Percentiles rank a stretch among this genome's conserved stretches.
Conservation (phyloP, 2,329 filamentous ascomycete genomes). For the Dothidotthia symphoricarpi region DNA sequence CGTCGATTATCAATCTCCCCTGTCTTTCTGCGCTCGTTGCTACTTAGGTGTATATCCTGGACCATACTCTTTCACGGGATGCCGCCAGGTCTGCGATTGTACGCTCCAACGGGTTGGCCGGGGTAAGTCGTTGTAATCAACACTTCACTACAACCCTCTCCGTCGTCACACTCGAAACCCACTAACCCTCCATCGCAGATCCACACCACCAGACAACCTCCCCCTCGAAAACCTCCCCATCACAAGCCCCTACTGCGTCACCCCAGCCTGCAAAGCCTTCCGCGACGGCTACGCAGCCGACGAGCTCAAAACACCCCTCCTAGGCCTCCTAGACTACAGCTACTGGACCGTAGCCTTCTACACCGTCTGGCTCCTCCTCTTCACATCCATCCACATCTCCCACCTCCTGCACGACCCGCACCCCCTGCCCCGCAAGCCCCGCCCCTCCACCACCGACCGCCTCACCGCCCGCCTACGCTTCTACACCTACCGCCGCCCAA, state of each 20-base stretch:
- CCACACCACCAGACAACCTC: slow-evolving; percentile 3
- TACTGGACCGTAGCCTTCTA: slow-evolving; percentile 18
- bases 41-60: no score
- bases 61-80: slow-evolving; percentile 8
- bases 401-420: slow-evolving; percentile 5
- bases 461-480: slow-evolving; percentile 8
- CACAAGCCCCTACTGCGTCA: slow-evolving; percentile 13
- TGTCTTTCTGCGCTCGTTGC: no score
- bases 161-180: background rate
- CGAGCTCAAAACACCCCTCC: slow-evolving; percentile 8
- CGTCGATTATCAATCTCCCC: slow-evolving; percentile 13
- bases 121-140: slow-evolving; percentile 3
- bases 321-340: slow-evolving; percentile 12
- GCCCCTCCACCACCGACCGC: slow-evolving; percentile 4
- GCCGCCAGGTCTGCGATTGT: slow-evolving; percentile 8
- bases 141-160: background rate
- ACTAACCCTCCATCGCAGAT: background rate
- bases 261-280: slow-evolving; percentile 11
- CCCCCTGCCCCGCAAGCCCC: background rate
- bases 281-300: slow-evolving; percentile 11
- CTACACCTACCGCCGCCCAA: slow-evolving; percentile 15
- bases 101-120: slow-evolving; percentile 11
- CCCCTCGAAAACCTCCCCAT: slow-evolving; percentile 12
- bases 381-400: slow-evolving; percentile 6
- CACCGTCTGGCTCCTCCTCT: slow-evolving; percentile 12